These are phyloP conservation scores for Tephrocybe sp. DNA, from an alignment of 768 basidiomycete species.

Conservation along the genomic window DNA sequence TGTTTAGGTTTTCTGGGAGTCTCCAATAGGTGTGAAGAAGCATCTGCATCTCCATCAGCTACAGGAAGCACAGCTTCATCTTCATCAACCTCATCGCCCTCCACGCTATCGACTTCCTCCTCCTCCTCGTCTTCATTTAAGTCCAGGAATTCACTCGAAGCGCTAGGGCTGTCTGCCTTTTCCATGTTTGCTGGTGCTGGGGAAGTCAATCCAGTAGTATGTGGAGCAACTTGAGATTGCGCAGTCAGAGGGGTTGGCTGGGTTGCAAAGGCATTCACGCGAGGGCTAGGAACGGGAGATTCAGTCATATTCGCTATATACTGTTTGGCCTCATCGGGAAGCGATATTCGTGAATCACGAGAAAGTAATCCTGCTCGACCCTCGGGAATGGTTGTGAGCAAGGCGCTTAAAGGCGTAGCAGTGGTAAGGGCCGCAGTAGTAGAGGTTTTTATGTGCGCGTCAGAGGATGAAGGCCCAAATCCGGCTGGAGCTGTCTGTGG, in stretches of 20 bases:
- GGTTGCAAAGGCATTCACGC: slow-evolving; percentile 33
- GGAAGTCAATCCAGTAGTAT: background rate
- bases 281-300: slow-evolving; percentile 57
- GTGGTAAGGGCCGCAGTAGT: slow-evolving; percentile 16
- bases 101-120: slow-evolving; percentile 36
- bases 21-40: slow-evolving; percentile 11
- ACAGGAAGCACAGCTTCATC: slow-evolving; percentile 19
- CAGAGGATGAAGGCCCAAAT: slow-evolving; percentile 14
- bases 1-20: slow-evolving; percentile 11
- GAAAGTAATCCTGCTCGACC: slow-evolving; percentile 34
- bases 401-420: slow-evolving; percentile 18
- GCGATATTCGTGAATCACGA: slow-evolving; percentile 66
- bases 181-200: background rate
- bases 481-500: slow-evolving; percentile 20
- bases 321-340: slow-evolving; percentile 74
- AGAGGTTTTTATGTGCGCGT: background rate
- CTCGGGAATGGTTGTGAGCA: slow-evolving; percentile 33
- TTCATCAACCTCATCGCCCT: slow-evolving; percentile 27
- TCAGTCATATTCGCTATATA: slow-evolving; percentile 71
- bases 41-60: slow-evolving; percentile 28
- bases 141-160: slow-evolving; percentile 61
- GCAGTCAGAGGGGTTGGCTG: slow-evolving; percentile 14
- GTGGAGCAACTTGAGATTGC: slow-evolving; percentile 4
- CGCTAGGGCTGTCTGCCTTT: slow-evolving; percentile 13
- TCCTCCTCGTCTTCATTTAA: slow-evolving; percentile 49